Percentiles rank a stretch among this genome's conserved stretches.
phyloP scores from a whole-genome alignment of 176 grass and related monocot species.

The Saccharum spontaneum region DNA sequence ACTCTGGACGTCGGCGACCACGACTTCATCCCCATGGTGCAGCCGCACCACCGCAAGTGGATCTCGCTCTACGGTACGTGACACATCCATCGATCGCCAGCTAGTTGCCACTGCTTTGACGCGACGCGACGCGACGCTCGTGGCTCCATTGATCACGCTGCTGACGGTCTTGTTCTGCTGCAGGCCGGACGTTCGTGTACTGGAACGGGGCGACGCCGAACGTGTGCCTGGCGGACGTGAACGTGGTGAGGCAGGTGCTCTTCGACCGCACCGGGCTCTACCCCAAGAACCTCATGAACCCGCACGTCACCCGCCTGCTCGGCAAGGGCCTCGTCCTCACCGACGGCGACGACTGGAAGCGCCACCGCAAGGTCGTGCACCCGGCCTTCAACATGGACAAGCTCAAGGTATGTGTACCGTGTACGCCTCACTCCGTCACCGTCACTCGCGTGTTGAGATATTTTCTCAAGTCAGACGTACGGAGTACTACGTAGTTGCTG shows the following conservation, averaged over 20 bases:
- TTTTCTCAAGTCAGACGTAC: no score
- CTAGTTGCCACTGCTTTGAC: not conserved
- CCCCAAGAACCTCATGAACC: conserved; percentile 27
- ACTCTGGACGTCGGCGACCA: conserved; percentile 33
- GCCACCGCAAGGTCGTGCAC: conserved; percentile 57
- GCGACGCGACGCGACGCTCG: not conserved
- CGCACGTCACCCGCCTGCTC: conserved; percentile 31
- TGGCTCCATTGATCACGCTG: no score
- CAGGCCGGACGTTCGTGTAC: conserved; percentile 51
- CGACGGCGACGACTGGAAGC: conserved; percentile 61
- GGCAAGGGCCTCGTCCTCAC: conserved; percentile 55
- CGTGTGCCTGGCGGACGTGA: conserved; percentile 45
- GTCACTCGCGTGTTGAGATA: no score
- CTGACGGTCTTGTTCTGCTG: not conserved
- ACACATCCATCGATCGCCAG: not conserved
- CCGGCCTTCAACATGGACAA: conserved; percentile 64
- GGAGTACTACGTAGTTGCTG: no score
- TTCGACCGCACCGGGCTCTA: conserved; percentile 39
- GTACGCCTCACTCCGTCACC: no score
- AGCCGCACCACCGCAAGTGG: conserved; percentile 50
- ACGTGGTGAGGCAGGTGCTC: conserved; percentile 43
- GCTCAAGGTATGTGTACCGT: conserved; percentile 32
- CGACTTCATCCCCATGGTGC: conserved; percentile 54
- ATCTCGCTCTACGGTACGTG: conserved; percentile 40
- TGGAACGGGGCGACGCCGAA: conserved; percentile 45